A percentile compares a stretch with the other conserved stretches of the same genome.
Evolutionary conservation across 2,329 filamentous ascomycete genomes (phyloP).

Genomic region (Talaromyces sp.): DNA sequence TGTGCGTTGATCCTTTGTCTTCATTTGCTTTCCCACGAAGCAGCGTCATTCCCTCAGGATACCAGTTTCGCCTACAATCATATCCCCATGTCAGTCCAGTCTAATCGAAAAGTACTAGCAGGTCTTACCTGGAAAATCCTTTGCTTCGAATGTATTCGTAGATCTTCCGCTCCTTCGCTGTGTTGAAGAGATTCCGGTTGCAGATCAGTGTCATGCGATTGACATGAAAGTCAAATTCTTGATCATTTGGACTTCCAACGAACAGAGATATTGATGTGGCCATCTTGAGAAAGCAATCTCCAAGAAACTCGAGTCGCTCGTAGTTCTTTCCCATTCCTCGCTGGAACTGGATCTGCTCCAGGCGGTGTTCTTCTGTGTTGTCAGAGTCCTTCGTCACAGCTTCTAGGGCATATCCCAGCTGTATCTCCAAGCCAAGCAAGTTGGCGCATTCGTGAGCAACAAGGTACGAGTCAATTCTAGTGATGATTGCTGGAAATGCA

Average conservation of each 20-base stretch:
- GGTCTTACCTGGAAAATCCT: slow-evolving; percentile 65
- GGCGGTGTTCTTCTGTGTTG: slow-evolving; percentile 70
- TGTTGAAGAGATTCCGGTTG: slow-evolving; percentile 84
- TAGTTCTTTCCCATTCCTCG: slow-evolving; percentile 92
- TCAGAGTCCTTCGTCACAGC: slow-evolving; percentile 92
- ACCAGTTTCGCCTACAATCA: slow-evolving; percentile 68
- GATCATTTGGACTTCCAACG: slow-evolving; percentile 69
- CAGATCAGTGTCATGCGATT: slow-evolving; percentile 87
- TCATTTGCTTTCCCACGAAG: slow-evolving; percentile 67
- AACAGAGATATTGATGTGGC: slow-evolving; percentile 87
- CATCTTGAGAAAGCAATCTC: slow-evolving; percentile 94
- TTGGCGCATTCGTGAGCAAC: slow-evolving; percentile 74
- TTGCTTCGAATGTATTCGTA: slow-evolving; percentile 80
- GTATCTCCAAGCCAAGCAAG: slow-evolving; percentile 63
- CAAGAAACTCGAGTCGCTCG: slow-evolving; percentile 88
- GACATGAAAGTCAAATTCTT: slow-evolving; percentile 86
- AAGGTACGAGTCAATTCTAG: slow-evolving; percentile 76
- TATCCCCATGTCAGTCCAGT: not conserved
- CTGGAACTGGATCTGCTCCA: slow-evolving; percentile 70
- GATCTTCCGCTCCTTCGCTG: slow-evolving; percentile 63
- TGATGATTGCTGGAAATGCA: slow-evolving; percentile 78
- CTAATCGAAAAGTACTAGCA: not conserved
- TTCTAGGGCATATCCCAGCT: slow-evolving; percentile 72
- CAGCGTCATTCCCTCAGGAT: slow-evolving; percentile 74
- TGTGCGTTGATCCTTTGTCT: slow-evolving; percentile 44